Base-by-base conservation (phyloP, 176 grass and related monocot genomes). In the Cenchrus purpureus region DNA sequence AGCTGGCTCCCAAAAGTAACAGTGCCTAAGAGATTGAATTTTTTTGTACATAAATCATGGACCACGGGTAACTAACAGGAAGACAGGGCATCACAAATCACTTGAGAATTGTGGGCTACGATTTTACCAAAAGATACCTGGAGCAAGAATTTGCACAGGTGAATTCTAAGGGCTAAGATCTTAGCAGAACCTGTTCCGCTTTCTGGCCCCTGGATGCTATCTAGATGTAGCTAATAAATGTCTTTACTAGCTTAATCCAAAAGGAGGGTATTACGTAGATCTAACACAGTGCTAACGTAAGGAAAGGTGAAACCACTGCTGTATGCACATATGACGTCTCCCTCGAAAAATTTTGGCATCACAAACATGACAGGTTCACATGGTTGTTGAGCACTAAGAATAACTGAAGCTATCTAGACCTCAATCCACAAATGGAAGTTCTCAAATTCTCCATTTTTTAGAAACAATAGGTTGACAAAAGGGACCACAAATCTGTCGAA, bases 141-240 rank as follows among this genome's bases (percentile, higher is more conserved):
- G 13, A 16, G 16, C 44, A 49, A 63, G 22, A 78, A 79, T 50
- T 31, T 28, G 3, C 22, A 50, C n/a, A 52, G 53, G 3, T 53
- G 50, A 55, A 68, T 42, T 4, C 17, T 43, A 45, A 71, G 12
- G 20, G 31, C 4, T 71, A 9, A 45, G 12, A 34, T 86, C 1
- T 84, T 28, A 2, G 43, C 48, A 84, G 14, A 79, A 66, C 44
- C 7, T 28, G 40, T 68, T 40, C 32, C 15, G 25, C 37, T 69
- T 60, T 0, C 48, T 5, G 0, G 1, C 32, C 51, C 2, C 10
- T 7, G 45, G 34, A 20, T 65, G 22, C 25, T 65, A 82, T 34
- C 3, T 68, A 22, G 15, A n/a, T 83, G 52, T 55, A 45, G 49
- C 53, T 57, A 73, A 64, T 73, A 71, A 57, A n/a, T 71, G 77